Percentiles rank a stretch among this genome's conserved stretches.
Evolutionary conservation across 2,329 filamentous ascomycete species (phyloP).

Genomic region (Fusarium domesticum): DNA sequence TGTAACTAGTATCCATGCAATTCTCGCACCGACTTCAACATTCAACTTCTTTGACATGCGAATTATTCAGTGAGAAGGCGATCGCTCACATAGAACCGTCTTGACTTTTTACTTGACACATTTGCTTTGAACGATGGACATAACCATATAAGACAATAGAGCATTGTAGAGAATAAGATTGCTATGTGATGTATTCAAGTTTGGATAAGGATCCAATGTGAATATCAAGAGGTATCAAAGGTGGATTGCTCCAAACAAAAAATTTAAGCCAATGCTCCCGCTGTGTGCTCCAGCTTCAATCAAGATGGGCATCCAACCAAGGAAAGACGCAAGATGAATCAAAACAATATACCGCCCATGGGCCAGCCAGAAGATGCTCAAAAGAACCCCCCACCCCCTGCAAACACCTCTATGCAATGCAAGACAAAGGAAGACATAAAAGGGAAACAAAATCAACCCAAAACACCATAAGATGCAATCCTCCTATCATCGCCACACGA

Average conservation of each 20-base stretch:
- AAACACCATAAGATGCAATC: conserved; percentile 26
- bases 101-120: too few species aligned
- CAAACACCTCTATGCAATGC: not conserved
- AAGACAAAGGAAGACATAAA: not conserved
- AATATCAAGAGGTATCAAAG: not conserved
- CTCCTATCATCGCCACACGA: not conserved
- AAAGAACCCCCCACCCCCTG: not conserved
- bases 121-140: too few species aligned
- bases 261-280: not conserved
- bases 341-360: conserved; percentile 6
- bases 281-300: not conserved
- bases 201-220: not conserved
- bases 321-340: conserved; percentile 1
- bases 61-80: too few species aligned
- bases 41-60: too few species aligned
- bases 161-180: not conserved
- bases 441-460: conserved; percentile 8
- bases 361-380: conserved; percentile 19
- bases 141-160: too few species aligned
- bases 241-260: not conserved
- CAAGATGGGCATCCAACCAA: not conserved
- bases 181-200: not conserved
- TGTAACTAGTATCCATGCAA: not conserved
- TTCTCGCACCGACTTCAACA: too few species aligned
- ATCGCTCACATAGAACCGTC: too few species aligned